Evolutionary conservation across 345 rosid species (phyloP), one percentile per base, ranked within the genome.

Genomic region (Gossypium longicalyx): DNA sequence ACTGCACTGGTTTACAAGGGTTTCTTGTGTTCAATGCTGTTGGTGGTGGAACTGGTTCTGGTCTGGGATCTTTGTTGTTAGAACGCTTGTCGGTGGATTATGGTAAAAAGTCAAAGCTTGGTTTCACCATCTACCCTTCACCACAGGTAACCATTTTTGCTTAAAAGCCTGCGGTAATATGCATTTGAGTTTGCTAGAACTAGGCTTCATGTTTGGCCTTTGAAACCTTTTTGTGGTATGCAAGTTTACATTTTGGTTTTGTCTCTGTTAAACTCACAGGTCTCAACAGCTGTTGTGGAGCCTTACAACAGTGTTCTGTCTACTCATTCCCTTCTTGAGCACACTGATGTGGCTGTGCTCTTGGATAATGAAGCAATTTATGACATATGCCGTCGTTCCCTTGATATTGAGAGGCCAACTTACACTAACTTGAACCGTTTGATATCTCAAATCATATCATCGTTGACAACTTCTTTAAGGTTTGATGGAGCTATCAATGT

Each of bases 31-130:
- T 89, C 47, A 87, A 58, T 80, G 94, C 94, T 54, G 97, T 89
- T 74, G 94, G 93, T 59, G 97, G 93, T 62, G 97, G 94, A 60
- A 89, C 97, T 12, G 97, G 97, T 58, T 91, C 93, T 78, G 94
- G 97, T 75, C 77, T 90, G 77, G 91, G 94, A 15, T 91, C 97
- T 9, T 71, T 91, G 59, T 87, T 91, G 52, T 77, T 91, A 85
- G 97, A 91, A 74, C 89, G 93, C 48, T 83, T 91, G 76, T 90
- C 94, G 2, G 93, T 91, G 13, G 97, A 91, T 80, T 91, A 91
- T 83, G 94, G 94, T 79, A 91, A 91, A 87, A 91, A 91, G 80
- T 91, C 97, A 3, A 91, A 91, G 70, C 86, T 91, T n/a, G 94
- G 92, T 63, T 91, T 91, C 88, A 88, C 90, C 76, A 87, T 91